Evolutionary conservation across 2,329 filamentous ascomycete species (phyloP), one percentile per base, ranked within the genome.

Genomic region (Colletotrichum sojae): DNA sequence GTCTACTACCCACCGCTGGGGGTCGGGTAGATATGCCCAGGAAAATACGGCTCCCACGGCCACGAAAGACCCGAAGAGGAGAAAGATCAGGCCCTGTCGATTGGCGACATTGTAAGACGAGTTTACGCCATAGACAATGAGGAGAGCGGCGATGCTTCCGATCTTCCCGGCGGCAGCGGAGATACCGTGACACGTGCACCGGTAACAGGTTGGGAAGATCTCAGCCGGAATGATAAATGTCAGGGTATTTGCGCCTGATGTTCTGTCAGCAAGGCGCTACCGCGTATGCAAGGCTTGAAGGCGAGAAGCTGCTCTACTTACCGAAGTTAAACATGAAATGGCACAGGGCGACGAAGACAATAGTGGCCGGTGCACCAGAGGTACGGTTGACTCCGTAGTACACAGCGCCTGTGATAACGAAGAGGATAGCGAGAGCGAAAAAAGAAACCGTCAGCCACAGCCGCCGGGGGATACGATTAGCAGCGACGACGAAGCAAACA

Each of bases 151-250:
- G 58, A 90, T 84, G 67, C 86, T 86, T 25, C 88, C 88, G 1
- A 88, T 76, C 73, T 90, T 90, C 12, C 88, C 89, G 0, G 85
- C 84, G 0, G 88, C 88, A 0, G 89, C 88, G 0, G 88, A 88
- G 60, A 90, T 88, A 25, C 88, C 88, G 73, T 90, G 88, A 67
- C 88, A 90, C 0, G 88, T 89, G 58, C 85, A 89, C 48, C 89
- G 85, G 73, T 90, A 91, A 71, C 85, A 84, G 2, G 89, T 91
- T 0, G 88, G 89, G 75, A 91, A 92, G 49, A 90, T 85, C 74
- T 91, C 89, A 49, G 88, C 89, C 1, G 89, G 88, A 16, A 91
- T 85, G 62, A 91, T 86, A 73, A 91, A 90, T 0, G 88, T 91
- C 12, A 90, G 83, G 0, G 86, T 88, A 73, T 90, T 90, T 49